Evolutionary conservation across 371 early-diverging fungal genomes (phyloP).

Genomic region (Batkoa obscura): DNA sequence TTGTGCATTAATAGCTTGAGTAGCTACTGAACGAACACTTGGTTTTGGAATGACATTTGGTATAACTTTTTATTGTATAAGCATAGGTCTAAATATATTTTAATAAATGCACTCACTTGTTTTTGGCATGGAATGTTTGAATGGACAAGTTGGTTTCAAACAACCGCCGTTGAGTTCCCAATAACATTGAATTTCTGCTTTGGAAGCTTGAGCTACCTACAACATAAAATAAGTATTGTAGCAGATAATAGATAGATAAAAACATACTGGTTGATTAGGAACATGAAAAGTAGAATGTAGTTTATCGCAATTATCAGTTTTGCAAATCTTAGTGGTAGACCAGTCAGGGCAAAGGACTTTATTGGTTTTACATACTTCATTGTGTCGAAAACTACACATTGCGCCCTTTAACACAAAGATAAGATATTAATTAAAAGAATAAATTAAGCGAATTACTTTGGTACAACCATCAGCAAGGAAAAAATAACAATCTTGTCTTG

Average conservation of each 20-base stretch:
- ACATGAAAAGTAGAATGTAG: slow-evolving; percentile 4
- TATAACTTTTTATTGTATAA: too few relatives aligned
- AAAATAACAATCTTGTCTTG: slow-evolving; percentile 4
- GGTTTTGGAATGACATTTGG: too few relatives aligned
- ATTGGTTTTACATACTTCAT: not conserved
- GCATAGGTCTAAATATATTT: too few relatives aligned
- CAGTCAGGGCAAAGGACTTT: slow-evolving; percentile 4
- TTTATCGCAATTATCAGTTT: not conserved
- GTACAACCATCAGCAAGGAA: not conserved
- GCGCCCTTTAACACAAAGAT: not conserved
- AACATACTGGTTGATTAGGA: not conserved
- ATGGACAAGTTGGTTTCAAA: not conserved
- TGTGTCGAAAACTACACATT: not conserved
- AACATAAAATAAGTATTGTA: not conserved
- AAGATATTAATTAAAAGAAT: not conserved
- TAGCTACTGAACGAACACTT: too few relatives aligned
- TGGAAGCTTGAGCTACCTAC: too few relatives aligned
- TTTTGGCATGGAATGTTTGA: not conserved
- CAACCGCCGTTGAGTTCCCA: slow-evolving; percentile 2
- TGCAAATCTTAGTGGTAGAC: not conserved
- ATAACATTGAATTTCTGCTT: slow-evolving; percentile 1
- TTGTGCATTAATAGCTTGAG: too few relatives aligned
- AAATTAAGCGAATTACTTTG: slow-evolving; percentile 1
- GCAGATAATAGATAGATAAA: not conserved
- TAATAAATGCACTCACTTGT: too few relatives aligned